Conservation (phyloP, 1,139 yeast genomes). For the Geotrichum restrictum region DNA sequence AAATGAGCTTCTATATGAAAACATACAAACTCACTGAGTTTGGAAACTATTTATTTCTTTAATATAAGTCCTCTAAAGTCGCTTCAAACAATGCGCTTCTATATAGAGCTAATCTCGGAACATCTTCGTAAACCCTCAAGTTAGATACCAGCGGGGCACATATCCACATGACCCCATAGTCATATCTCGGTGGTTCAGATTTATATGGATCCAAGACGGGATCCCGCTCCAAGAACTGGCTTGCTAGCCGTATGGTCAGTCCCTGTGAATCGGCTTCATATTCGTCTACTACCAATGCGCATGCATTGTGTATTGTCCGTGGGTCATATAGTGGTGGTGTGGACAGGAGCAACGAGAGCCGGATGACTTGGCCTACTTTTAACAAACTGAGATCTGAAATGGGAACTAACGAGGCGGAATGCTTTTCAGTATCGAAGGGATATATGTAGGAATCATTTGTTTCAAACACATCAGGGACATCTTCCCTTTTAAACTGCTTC, state of each 20-base stretch:
- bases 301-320: neutral
- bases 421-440: constrained; percentile 4
- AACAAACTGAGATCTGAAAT: neutral
- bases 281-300: constrained; percentile 7
- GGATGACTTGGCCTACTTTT: constrained; percentile 10
- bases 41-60: neutral
- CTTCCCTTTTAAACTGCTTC: neutral
- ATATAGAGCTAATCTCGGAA: constrained; percentile 7
- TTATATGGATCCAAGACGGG: constrained; percentile 6
- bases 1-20: constrained; percentile 1
- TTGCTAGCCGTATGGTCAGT: constrained; percentile 8
- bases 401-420: neutral
- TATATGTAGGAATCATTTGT: neutral
- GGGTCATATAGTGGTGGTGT: constrained; percentile 5
- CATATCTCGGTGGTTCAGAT: constrained; percentile 5
- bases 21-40: too few species aligned
- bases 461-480: neutral
- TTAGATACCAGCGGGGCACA: neutral
- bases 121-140: constrained; percentile 2
- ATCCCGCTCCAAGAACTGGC: constrained; percentile 11
- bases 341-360: neutral
- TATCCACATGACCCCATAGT: constrained; percentile 8
- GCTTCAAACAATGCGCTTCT: constrained; percentile 12
- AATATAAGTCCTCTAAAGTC: neutral
- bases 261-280: neutral